phyloP scores from a whole-genome alignment of 1,139 yeast species.

The Saccharomycopsis phalli region DNA sequence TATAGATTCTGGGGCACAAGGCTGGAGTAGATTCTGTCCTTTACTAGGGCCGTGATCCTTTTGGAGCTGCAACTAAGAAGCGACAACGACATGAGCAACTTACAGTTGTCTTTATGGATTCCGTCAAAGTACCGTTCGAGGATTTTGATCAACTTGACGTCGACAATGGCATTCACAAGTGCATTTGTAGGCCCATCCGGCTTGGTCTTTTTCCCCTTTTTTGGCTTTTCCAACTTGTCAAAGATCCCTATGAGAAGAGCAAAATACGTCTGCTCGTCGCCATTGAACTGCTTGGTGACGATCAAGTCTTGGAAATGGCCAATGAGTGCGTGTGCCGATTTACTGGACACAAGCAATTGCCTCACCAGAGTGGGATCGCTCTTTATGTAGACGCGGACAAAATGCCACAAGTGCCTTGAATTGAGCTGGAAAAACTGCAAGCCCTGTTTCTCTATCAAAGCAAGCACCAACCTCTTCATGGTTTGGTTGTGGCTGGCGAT shows the following conservation, averaged over 20 bases:
- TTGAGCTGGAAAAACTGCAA: slow-evolving; percentile 44
- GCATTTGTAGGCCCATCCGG: slow-evolving; percentile 17
- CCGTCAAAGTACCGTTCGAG: slow-evolving; percentile 51
- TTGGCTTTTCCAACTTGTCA: slow-evolving; percentile 9
- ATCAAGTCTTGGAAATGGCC: slow-evolving; percentile 35
- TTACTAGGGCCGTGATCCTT: slow-evolving; percentile 27
- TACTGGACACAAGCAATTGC: slow-evolving; percentile 43
- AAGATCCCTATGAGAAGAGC: slow-evolving; percentile 31
- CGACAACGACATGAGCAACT: slow-evolving; percentile 44
- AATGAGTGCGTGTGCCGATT: slow-evolving; percentile 19
- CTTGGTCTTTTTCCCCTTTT: slow-evolving; percentile 5
- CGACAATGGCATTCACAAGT: slow-evolving; percentile 49
- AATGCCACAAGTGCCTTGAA: slow-evolving; percentile 57
- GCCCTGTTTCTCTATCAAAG: slow-evolving; percentile 43
- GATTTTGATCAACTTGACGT: slow-evolving; percentile 45
- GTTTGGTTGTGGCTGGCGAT: slow-evolving; percentile 43
- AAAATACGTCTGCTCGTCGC: slow-evolving; percentile 34
- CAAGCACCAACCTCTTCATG: slow-evolving; percentile 44
- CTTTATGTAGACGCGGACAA: slow-evolving; percentile 43
- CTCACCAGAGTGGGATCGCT: slow-evolving; percentile 41
- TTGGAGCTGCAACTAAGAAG: slow-evolving; percentile 41
- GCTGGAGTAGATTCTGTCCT: not conserved
- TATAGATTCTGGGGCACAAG: slow-evolving; percentile 1
- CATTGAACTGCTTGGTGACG: slow-evolving; percentile 35
- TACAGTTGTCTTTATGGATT: slow-evolving; percentile 36